These are phyloP conservation scores for Furcasterigmium sp. DNA, from an alignment of 2,329 filamentous ascomycete genomes.

Conservation along the genomic window DNA sequence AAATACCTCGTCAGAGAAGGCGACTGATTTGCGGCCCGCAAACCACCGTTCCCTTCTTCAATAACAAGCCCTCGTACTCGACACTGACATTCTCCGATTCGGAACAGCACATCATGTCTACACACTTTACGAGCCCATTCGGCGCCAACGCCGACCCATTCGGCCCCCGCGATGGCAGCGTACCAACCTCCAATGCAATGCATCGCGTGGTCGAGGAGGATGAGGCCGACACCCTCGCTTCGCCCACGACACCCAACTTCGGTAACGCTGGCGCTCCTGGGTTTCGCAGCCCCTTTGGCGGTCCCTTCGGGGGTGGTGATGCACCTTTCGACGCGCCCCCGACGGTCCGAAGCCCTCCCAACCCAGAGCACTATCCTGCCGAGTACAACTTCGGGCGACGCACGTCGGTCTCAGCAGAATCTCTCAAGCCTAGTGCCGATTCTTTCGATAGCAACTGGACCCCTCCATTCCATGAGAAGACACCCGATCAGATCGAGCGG, in stretches of 20 bases:
- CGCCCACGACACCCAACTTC: constrained; percentile 64
- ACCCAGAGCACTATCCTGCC: constrained; percentile 70
- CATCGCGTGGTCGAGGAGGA: constrained; percentile 74
- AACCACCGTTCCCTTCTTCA: too few relatives aligned
- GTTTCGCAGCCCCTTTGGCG: constrained; percentile 48
- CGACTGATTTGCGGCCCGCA: too few relatives aligned
- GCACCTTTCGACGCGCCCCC: constrained; percentile 40
- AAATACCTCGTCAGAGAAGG: background rate
- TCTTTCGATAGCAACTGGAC: constrained; percentile 80
- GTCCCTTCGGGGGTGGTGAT: constrained; percentile 22
- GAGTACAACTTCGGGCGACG: constrained; percentile 93
- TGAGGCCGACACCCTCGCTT: constrained; percentile 69
- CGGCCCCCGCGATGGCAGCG: constrained; percentile 37
- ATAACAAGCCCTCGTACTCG: too few relatives aligned
- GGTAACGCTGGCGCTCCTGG: constrained; percentile 34
- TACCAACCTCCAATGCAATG: constrained; percentile 31
- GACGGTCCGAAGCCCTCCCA: constrained; percentile 41
- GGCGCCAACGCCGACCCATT: constrained; percentile 65
- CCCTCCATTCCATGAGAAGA: constrained; percentile 80
- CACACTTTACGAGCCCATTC: constrained; percentile 71
- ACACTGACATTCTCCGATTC: background rate
- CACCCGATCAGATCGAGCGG: constrained; percentile 71
- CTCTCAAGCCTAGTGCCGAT: constrained; percentile 81
- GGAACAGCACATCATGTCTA: constrained; percentile 55
- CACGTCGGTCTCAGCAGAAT: constrained; percentile 95